Evolutionary conservation across 176 grass and related monocot genomes (phyloP).

Genomic region (Musa itinerans): DNA sequence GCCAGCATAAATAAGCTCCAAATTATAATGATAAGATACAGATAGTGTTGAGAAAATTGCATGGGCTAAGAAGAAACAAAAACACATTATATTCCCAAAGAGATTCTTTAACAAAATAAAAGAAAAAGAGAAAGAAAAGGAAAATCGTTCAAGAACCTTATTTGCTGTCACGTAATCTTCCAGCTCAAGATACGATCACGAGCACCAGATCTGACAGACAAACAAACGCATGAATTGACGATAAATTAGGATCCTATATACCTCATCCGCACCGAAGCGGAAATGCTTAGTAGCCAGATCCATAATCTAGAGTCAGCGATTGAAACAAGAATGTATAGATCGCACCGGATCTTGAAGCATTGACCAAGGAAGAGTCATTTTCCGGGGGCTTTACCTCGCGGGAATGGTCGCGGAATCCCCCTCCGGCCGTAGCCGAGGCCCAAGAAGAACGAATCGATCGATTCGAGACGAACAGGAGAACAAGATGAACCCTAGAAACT

Average conservation of each 20-base stretch:
- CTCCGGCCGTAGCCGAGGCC: not conserved
- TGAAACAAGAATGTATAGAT: not conserved
- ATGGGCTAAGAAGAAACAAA: not conserved
- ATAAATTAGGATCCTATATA: not conserved
- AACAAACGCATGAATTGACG: not conserved
- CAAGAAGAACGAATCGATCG: not conserved
- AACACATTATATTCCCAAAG: not conserved
- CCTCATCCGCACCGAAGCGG: not conserved
- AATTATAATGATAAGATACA: not conserved
- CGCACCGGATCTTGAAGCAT: not conserved
- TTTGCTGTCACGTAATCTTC: not conserved
- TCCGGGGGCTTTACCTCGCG: not conserved
- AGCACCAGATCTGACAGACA: not conserved
- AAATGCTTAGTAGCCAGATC: not conserved
- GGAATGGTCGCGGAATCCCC: not conserved
- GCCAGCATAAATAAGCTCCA: not conserved
- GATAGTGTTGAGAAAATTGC: no score
- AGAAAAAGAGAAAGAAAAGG: not conserved
- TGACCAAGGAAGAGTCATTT: not conserved
- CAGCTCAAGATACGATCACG: not conserved
- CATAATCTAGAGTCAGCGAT: not conserved
- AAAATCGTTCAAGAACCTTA: slow-evolving; percentile 2
- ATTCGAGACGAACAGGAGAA: not conserved
- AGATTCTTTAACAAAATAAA: not conserved
- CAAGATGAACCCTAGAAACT: not conserved